Percentiles rank a stretch among this genome's conserved stretches.
phyloP scores from a whole-genome alignment of 2,329 filamentous ascomycete genomes.

The Cercospora sp. region DNA sequence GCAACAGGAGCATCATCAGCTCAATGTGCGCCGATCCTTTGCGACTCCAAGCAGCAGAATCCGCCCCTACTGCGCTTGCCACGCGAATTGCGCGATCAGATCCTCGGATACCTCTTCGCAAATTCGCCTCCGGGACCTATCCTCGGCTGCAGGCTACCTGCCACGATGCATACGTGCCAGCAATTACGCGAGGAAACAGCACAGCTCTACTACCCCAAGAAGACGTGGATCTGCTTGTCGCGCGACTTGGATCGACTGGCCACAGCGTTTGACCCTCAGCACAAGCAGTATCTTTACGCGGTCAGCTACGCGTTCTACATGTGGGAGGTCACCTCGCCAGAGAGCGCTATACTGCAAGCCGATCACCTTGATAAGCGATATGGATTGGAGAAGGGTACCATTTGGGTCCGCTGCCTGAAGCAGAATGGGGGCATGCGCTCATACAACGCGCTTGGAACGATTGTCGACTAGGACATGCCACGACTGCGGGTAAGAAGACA shows the following conservation, averaged over 20 bases:
- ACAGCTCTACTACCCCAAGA: slow-evolving; percentile 13
- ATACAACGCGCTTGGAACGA: neutral
- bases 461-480: neutral
- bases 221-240: slow-evolving; percentile 6
- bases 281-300: slow-evolving; percentile 13
- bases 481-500: neutral
- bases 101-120: neutral
- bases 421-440: neutral
- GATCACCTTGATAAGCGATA: neutral
- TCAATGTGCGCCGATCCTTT: neutral
- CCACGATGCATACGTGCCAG: neutral
- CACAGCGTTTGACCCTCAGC: neutral
- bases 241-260: neutral
- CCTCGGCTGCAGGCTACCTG: slow-evolving; percentile 2
- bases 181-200: slow-evolving; percentile 16
- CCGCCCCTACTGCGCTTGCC: slow-evolving; percentile 14
- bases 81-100: slow-evolving; percentile 16
- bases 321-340: neutral
- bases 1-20: neutral
- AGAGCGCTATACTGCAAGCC: neutral
- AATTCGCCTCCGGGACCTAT: slow-evolving; percentile 1
- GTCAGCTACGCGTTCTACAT: slow-evolving; percentile 2
- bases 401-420: neutral
- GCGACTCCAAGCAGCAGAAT: neutral
- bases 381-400: neutral